Evolutionary conservation across 352 stramenopile genomes (phyloP).

Genomic region (Phytophthora brassicae): DNA sequence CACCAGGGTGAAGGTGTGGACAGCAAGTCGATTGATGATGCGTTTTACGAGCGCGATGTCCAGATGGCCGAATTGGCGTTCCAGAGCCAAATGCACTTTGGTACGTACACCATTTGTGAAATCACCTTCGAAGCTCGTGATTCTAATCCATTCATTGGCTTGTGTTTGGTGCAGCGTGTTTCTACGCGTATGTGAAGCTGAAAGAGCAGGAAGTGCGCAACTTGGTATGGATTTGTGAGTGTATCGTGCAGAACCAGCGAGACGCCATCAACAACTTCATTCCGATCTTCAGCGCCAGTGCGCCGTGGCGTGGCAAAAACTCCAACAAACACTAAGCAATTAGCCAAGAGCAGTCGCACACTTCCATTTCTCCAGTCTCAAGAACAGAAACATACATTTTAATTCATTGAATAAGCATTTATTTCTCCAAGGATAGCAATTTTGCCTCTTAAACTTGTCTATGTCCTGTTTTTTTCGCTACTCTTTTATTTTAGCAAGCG

Average conservation of each 20-base stretch:
- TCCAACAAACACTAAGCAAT: conserved; percentile 60
- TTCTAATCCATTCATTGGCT: neutral
- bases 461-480: conserved; percentile 4
- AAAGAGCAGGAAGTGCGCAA: conserved; percentile 99
- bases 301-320: conserved; percentile 87
- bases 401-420: conserved; percentile 31
- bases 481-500: conserved; percentile 4
- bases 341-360: neutral
- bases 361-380: neutral
- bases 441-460: conserved; percentile 1
- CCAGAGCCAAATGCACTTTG: conserved; percentile 99
- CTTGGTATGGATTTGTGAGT: conserved; percentile 99
- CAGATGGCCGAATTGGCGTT: conserved; percentile 98
- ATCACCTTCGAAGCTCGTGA: neutral
- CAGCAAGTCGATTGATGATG: conserved; percentile 98
- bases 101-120: conserved; percentile 22
- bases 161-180: conserved; percentile 58
- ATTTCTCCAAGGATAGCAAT: too few relatives aligned
- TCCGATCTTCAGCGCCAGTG: conserved; percentile 96
- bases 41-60: conserved; percentile 99
- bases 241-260: conserved; percentile 98
- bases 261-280: conserved; percentile 99
- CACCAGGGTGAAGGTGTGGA: conserved; percentile 92
- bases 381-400: too few relatives aligned
- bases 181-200: conserved; percentile 99